Percentiles rank a stretch among this genome's conserved stretches.
Conservation (phyloP, 345 rosid genomes). For the Adansonia digitata region DNA sequence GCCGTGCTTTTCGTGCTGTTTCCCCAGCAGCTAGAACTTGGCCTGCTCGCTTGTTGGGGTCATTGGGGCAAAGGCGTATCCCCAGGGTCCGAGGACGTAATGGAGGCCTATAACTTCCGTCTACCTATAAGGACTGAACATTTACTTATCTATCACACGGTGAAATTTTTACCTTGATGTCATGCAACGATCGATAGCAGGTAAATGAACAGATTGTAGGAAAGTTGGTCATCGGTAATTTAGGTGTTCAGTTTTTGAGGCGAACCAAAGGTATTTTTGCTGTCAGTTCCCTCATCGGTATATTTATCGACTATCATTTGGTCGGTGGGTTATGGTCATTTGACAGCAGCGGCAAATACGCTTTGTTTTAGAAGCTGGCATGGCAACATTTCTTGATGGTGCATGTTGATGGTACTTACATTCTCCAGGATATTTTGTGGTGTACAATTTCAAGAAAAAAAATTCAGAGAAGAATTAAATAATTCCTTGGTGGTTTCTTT, state of each 20-base stretch:
- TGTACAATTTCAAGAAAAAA: neutral
- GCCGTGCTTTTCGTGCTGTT: conserved; percentile 26
- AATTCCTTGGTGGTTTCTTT: neutral
- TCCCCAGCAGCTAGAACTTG: conserved; percentile 28
- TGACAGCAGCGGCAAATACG: neutral
- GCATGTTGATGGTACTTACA: neutral
- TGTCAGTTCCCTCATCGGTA: neutral
- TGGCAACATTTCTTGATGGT: neutral
- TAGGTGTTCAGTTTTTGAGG: neutral
- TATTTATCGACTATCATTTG: neutral
- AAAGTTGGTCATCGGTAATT: neutral
- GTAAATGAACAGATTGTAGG: neutral
- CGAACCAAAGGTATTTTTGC: neutral
- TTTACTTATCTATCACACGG: neutral
- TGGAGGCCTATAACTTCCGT: neutral
- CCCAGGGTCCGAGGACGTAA: neutral
- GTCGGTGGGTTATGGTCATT: neutral
- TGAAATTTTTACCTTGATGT: neutral
- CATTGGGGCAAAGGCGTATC: neutral
- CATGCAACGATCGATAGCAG: neutral
- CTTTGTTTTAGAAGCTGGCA: neutral
- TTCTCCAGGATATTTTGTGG: neutral
- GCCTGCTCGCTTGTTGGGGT: conserved; percentile 3
- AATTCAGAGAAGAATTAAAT: neutral
- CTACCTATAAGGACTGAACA: neutral